These are phyloP conservation scores for Kregervanrija delftensis DNA, from an alignment of 805 yeast genomes.

Conservation along the genomic window DNA sequence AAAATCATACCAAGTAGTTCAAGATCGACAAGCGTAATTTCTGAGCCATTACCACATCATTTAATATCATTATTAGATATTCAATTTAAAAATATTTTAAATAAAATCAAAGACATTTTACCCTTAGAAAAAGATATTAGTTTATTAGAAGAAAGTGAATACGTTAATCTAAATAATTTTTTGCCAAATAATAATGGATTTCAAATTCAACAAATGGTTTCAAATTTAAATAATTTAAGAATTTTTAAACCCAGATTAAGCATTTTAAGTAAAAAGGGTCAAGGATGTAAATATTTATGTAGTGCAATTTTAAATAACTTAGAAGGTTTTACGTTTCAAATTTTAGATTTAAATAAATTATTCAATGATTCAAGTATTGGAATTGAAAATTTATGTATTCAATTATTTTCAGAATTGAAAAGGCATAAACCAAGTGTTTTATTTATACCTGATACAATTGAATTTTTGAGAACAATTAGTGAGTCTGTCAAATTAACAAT, in stretches of 20 bases:
- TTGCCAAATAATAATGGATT: slow-evolving; percentile 55
- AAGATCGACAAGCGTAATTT: slow-evolving; percentile 61
- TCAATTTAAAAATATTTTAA: slow-evolving; percentile 40
- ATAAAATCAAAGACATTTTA: slow-evolving; percentile 46
- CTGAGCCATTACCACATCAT: slow-evolving; percentile 74
- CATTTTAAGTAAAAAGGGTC: slow-evolving; percentile 66
- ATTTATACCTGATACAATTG: slow-evolving; percentile 74
- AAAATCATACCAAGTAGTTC: slow-evolving; percentile 91
- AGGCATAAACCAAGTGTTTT: slow-evolving; percentile 85
- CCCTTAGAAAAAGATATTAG: slow-evolving; percentile 54
- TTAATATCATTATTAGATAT: slow-evolving; percentile 56
- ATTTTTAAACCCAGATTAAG: slow-evolving; percentile 77
- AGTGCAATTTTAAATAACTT: slow-evolving; percentile 74
- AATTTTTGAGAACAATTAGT: slow-evolving; percentile 65
- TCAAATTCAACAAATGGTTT: slow-evolving; percentile 54
- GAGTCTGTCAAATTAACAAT: slow-evolving; percentile 67
- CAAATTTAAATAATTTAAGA: slow-evolving; percentile 38
- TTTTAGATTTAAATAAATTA: slow-evolving; percentile 71
- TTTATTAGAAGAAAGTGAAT: slow-evolving; percentile 63
- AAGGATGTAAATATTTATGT: slow-evolving; percentile 82
- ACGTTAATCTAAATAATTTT: slow-evolving; percentile 41
- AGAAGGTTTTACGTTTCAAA: slow-evolving; percentile 87
- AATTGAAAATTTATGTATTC: slow-evolving; percentile 78
- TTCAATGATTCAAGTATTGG: slow-evolving; percentile 74
- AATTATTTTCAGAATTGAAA: slow-evolving; percentile 77